These are phyloP conservation scores for Sugiyamaella lignohabitans DNA, from an alignment of 805 yeast species.

Conservation along the genomic window DNA sequence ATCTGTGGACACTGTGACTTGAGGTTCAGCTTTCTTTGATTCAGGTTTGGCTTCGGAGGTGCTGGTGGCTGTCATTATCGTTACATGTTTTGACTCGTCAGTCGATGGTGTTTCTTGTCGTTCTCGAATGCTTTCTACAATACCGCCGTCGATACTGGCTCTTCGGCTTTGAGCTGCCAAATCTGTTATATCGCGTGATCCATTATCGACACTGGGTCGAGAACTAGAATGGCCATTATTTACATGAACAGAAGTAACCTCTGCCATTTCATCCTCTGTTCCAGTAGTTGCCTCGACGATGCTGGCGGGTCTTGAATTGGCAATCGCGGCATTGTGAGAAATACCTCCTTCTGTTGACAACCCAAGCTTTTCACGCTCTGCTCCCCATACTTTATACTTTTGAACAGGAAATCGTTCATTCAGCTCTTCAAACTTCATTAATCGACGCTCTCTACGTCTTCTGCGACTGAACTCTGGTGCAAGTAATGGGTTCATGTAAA, in stretches of 20 bases:
- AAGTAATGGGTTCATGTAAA: constrained; percentile 17
- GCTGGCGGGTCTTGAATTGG: constrained; percentile 4
- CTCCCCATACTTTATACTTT: constrained; percentile 29
- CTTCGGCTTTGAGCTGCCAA: not conserved
- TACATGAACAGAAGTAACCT: constrained; percentile 3
- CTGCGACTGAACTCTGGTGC: constrained; percentile 16
- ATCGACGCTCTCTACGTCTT: constrained; percentile 21
- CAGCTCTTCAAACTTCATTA: constrained; percentile 26
- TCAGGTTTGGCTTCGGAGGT: not conserved
- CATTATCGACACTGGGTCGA: not conserved
- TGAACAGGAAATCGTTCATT: constrained; percentile 29
- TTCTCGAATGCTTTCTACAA: no score
- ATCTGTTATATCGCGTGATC: not conserved
- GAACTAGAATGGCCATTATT: not conserved
- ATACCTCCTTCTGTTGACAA: constrained; percentile 19
- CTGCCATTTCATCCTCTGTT: constrained; percentile 4
- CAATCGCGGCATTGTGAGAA: constrained; percentile 3
- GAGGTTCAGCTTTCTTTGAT: not conserved
- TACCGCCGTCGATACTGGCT: no score
- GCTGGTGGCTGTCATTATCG: not conserved
- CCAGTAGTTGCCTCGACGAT: not conserved
- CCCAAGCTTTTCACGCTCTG: constrained; percentile 21
- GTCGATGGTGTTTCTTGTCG: not conserved
- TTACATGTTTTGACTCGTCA: not conserved
- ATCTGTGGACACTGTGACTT: not conserved